Evolutionary conservation across 78 protist species (phyloP), one percentile per base, ranked within the genome.

Genomic region (Chrysochromulina tobinii): DNA sequence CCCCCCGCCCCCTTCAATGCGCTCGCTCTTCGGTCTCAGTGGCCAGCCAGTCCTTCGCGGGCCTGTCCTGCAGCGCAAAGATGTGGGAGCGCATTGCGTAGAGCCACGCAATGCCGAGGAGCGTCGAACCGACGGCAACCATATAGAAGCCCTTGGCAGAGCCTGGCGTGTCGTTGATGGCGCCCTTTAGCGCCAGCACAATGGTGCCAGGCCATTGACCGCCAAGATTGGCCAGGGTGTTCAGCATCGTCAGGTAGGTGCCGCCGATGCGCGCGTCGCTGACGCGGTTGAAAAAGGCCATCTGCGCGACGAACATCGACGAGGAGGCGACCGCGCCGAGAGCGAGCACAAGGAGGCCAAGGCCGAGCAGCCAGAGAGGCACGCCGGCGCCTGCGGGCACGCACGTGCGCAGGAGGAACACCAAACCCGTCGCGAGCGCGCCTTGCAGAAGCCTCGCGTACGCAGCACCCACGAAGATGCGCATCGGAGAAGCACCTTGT

Each of bases 181-280:
- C 51, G 9, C 38, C 79, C 79, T 69, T 69, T 17, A 17, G 21
- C 12, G 79, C 79, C 3, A 69, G 79, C 25, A 69, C 79, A 51
- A 69, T 18, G 20, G 81, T 14, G 51, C 72, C 92, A 9, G 57
- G 55, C 79, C 89, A 64, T 38, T 38, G 48, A 1, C 48, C 14
- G 11, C 92, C 92, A 3, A 89, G 75, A 54, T 89, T 89, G 17
- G 92, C 81, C 11, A 89, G 6, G 54, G 92, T 89, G 61, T 89
- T 89, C 79, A 89, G 87, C 38, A 89, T 85, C 53, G 92, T 89
- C 87, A 89, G 75, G 79, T 89, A 77, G 77, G 92, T 89, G 72
- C 66, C 72, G 27, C 66, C 88, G 54, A 83, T 55, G 38, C 11
- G 1, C 2, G 69, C 72, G 54, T 55, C 88, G 69, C 51, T 68